These are phyloP conservation scores for Pseudocercospora vitis DNA, from an alignment of 2,329 filamentous ascomycete genomes.

Conservation along the genomic window DNA sequence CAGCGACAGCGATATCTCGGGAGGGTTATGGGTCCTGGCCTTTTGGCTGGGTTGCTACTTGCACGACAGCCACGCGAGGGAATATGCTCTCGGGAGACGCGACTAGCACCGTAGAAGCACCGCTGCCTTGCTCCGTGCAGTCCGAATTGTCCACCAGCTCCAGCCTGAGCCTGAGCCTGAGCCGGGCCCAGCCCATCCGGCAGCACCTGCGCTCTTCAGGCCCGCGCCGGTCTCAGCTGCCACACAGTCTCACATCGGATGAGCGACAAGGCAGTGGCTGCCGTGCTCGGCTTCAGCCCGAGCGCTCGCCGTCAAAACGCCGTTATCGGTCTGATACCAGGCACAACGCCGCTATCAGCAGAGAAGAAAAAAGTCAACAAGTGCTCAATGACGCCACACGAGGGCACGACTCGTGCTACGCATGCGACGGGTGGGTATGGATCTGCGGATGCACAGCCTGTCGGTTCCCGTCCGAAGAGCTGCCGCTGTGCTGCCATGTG, in stretches of 20 bases:
- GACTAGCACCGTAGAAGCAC: constrained; percentile 7
- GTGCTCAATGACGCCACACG: neutral
- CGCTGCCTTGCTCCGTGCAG: neutral
- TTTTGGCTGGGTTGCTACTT: neutral
- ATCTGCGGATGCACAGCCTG: constrained; percentile 2
- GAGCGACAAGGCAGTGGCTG: neutral
- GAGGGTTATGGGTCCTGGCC: constrained; percentile 2
- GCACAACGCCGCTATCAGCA: neutral
- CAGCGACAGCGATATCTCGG: neutral
- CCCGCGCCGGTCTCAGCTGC: too few species aligned
- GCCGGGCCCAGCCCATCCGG: too few species aligned
- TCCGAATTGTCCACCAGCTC: too few species aligned
- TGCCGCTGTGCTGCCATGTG: neutral
- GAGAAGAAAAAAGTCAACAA: neutral
- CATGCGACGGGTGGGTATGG: neutral
- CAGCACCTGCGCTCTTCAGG: too few species aligned
- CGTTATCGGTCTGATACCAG: neutral
- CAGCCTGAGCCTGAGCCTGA: too few species aligned
- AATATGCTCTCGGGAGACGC: constrained; percentile 5
- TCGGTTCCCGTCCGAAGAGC: neutral
- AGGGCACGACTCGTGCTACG: too few species aligned
- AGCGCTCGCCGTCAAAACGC: neutral
- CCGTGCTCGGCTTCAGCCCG: neutral
- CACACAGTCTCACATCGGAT: too few species aligned
- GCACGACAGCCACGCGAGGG: neutral